Base-by-base conservation (phyloP, 768 basidiomycete species). In the Mycena haematopus region DNA sequence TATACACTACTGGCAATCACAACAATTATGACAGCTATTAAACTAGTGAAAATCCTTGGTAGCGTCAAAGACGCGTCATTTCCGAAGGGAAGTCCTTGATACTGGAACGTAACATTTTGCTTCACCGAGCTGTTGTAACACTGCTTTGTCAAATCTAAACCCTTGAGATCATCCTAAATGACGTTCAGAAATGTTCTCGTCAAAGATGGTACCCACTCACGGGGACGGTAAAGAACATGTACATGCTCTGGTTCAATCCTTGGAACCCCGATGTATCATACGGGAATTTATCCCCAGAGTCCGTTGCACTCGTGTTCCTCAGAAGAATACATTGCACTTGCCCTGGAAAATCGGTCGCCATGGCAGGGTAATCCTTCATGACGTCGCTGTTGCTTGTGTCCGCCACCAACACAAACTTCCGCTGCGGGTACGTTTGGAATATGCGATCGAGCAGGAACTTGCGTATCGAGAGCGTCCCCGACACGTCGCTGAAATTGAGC, bases 241-340 rank as follows among this genome's bases (percentile, higher is more conserved):
- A 74, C 53, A 65, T 72, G 61, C 65, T 63, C 60, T 72, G 72
- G 21, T 61, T 55, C 27, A 76, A 10, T 49, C 72, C 71, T 66
- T 74, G 64, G 65, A 74, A 76, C 6, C 65, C 72, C 52, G 62
- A 71, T 29, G 73, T 76, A 63, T 71, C 69, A 65, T 72, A 76
- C 13, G 75, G 75, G 58, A 76, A 68, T 58, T 73, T 65, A 65
- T 75, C 72, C 56, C 71, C 68, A 14, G 66, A 29, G 58, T 76
- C 74, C 15, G 73, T 76, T 9, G 74, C 72, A 33, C 69, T 71
- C 24, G 74, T 75, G 67, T 75, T 76, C 27, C 75, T 70, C 56
- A 75, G 62, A 58, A 76, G 67, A 58, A 76, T 74, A 62, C 75
- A 76, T 33, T 61, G 56, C 22, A 65, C 64, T 50, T 61, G 58